Percentiles rank a stretch among this genome's conserved stretches.
These are phyloP conservation scores for Solanum megistacrolobum DNA, from an alignment of 257 asterid species.

Conservation along the genomic window DNA sequence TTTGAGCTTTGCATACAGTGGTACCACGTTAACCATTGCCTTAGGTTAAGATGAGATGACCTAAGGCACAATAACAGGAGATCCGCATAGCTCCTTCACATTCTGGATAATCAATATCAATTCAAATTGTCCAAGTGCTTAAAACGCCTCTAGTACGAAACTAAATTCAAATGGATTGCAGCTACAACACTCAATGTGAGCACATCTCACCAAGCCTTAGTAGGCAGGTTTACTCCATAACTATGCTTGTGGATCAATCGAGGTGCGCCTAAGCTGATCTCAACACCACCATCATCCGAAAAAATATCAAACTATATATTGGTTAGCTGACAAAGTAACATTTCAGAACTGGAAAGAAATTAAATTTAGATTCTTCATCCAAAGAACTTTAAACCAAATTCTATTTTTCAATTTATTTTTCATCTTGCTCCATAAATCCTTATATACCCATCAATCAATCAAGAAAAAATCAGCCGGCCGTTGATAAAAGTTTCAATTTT, in stretches of 20 bases:
- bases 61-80: neutral
- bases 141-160: neutral
- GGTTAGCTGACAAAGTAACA: neutral
- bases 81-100: neutral
- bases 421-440: neutral
- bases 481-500: neutral
- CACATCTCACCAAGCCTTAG: neutral
- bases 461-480: neutral
- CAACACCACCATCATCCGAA: neutral
- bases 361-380: neutral
- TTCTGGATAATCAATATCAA: neutral
- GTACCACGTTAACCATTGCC: neutral
- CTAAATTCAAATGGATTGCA: neutral
- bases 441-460: neutral
- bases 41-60: neutral
- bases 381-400: neutral
- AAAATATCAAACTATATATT: neutral
- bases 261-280: neutral
- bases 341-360: neutral
- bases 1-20: neutral
- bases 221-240: neutral
- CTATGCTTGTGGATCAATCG: neutral
- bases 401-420: neutral
- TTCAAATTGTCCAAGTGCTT: neutral
- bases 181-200: neutral